A percentile compares a stretch with the other conserved stretches of the same genome.
These are phyloP conservation scores for Wallacemonas collosoma DNA, from an alignment of 208 protist genomes.

Conservation along the genomic window DNA sequence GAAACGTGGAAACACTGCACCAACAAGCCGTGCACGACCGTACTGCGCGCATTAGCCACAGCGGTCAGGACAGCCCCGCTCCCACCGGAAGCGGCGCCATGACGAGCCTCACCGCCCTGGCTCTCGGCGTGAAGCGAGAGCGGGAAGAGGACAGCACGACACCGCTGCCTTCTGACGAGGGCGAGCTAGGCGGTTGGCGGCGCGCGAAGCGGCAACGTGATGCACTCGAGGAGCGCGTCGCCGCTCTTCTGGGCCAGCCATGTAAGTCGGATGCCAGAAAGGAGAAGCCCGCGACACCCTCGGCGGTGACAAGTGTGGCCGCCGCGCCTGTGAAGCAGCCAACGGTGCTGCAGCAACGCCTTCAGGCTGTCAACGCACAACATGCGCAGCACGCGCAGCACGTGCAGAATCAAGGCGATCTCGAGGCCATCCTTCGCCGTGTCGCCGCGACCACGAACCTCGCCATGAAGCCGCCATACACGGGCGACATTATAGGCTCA, in stretches of 20 bases:
- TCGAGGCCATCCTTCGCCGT: slow-evolving; percentile 26
- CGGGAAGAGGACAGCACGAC: background rate
- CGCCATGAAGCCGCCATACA: slow-evolving; percentile 24
- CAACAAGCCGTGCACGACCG: slow-evolving; percentile 8
- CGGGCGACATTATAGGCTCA: slow-evolving; percentile 71
- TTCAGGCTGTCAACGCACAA: slow-evolving; percentile 45
- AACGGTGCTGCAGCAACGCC: slow-evolving; percentile 22
- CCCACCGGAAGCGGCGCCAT: background rate
- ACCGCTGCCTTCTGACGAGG: background rate
- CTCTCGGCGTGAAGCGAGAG: slow-evolving; percentile 24
- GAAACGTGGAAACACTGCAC: slow-evolving; percentile 17
- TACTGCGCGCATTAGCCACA: background rate
- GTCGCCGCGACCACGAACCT: slow-evolving; percentile 57
- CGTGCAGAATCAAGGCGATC: slow-evolving; percentile 28
- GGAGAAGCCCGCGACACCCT: too few relatives aligned
- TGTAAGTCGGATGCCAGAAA: background rate
- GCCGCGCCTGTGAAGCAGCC: background rate
- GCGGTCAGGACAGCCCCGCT: background rate
- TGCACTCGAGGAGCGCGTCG: background rate
- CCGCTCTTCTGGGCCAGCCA: background rate
- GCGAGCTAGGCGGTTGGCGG: background rate
- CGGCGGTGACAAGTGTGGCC: too few relatives aligned
- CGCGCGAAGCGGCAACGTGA: slow-evolving; percentile 16
- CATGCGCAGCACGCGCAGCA: slow-evolving; percentile 41
- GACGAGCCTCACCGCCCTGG: background rate